Conservation (phyloP, 306 rosid genomes). For the Medicago lupulina region DNA sequence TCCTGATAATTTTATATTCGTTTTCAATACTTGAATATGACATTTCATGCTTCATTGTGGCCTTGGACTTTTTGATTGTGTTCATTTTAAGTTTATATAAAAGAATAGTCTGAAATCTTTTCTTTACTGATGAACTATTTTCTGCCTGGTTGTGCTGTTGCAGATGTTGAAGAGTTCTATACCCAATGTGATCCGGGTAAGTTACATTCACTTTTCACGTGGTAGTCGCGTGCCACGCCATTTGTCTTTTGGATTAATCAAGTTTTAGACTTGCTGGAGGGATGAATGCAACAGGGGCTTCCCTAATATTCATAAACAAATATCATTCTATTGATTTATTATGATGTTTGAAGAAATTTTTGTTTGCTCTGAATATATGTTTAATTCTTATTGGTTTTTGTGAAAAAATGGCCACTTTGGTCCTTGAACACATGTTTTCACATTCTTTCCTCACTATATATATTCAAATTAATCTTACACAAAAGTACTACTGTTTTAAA, state of each 20-base stretch:
- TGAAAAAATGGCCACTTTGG: conserved; percentile 9
- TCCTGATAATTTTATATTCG: background rate
- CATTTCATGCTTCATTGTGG: background rate
- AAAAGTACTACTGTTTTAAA: background rate
- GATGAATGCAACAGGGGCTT: conserved; percentile 14
- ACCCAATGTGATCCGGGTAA: conserved; percentile 91
- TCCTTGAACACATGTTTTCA: background rate
- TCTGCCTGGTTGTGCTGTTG: conserved; percentile 44
- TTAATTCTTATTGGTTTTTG: conserved; percentile 12
- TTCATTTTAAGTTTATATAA: background rate
- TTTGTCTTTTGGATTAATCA: conserved; percentile 19
- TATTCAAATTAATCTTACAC: background rate
- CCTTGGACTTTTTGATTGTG: background rate
- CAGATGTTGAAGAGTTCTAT: conserved; percentile 90
- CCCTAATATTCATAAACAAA: conserved; percentile 2
- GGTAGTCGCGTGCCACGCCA: background rate
- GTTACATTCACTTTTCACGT: conserved; percentile 19
- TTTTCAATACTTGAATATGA: conserved; percentile 19
- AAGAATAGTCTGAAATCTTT: background rate
- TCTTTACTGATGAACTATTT: conserved; percentile 39
- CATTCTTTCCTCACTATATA: background rate
- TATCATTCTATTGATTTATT: conserved; percentile 25
- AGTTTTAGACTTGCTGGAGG: conserved; percentile 28
- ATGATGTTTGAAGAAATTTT: conserved; percentile 16
- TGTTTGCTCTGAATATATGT: background rate